phyloP scores from a whole-genome alignment of 306 rosid species.

The Cajanus cajan region DNA sequence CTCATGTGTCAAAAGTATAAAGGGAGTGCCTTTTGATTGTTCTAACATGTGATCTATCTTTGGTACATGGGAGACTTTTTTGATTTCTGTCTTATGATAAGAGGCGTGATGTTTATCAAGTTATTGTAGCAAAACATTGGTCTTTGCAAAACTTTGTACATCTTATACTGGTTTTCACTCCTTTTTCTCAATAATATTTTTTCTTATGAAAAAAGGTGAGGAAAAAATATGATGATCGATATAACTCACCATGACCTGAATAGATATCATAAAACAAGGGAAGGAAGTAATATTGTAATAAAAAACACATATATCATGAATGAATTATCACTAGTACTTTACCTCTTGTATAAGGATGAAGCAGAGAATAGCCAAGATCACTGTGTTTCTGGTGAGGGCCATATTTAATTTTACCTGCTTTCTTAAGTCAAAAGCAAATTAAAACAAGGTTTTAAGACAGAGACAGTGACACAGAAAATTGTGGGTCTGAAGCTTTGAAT shows the following conservation, averaged over 20 bases:
- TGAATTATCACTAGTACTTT: neutral
- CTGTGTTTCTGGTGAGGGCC: conserved; percentile 23
- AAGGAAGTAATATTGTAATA: neutral
- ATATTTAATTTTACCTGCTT: conserved; percentile 12
- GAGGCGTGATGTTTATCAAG: neutral
- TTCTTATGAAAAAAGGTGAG: neutral
- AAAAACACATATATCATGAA: neutral
- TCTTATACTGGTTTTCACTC: neutral
- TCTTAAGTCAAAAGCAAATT: neutral
- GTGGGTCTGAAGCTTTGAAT: conserved; percentile 3
- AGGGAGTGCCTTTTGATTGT: neutral
- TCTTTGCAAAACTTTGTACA: neutral
- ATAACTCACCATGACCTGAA: neutral
- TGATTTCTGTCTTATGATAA: neutral
- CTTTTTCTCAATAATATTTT: neutral
- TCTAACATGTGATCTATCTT: neutral
- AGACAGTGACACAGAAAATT: conserved; percentile 5
- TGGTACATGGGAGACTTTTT: neutral
- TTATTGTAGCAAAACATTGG: neutral
- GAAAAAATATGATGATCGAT: neutral
- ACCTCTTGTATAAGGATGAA: conserved; percentile 38
- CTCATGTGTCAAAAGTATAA: neutral
- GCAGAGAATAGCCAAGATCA: conserved; percentile 33
- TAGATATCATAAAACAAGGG: neutral
- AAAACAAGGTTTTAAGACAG: neutral